Conservation (phyloP, 2,329 filamentous ascomycete genomes). For the Proliferodiscus dingleyae region DNA sequence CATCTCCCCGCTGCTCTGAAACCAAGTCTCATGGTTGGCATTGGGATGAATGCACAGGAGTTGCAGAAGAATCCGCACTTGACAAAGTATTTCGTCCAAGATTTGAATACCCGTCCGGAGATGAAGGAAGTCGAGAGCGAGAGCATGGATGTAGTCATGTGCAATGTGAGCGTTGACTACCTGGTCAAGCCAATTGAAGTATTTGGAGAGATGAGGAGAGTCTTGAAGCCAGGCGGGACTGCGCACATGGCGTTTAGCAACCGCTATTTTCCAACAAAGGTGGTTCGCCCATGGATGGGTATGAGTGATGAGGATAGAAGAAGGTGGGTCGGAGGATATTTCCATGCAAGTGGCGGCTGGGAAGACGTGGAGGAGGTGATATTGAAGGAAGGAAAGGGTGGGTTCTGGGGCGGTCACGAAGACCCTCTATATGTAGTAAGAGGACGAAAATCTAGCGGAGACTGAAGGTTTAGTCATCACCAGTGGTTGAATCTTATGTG, state of each 20-base stretch:
- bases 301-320: slow-evolving; percentile 41
- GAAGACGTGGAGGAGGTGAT: slow-evolving; percentile 48
- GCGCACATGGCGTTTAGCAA: slow-evolving; percentile 49
- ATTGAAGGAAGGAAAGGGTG: slow-evolving; percentile 36
- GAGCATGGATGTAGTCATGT: slow-evolving; percentile 42
- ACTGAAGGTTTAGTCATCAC: no score
- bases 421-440: slow-evolving; percentile 43
- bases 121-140: slow-evolving; percentile 17
- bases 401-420: slow-evolving; percentile 14
- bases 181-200: slow-evolving; percentile 42
- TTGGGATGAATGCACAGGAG: slow-evolving; percentile 45
- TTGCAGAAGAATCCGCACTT: slow-evolving; percentile 38
- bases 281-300: slow-evolving; percentile 42
- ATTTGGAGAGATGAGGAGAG: slow-evolving; percentile 36
- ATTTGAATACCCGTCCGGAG: slow-evolving; percentile 38
- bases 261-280: slow-evolving; percentile 50
- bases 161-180: slow-evolving; percentile 49
- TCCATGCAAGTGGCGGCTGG: slow-evolving; percentile 43
- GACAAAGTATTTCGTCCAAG: slow-evolving; percentile 33
- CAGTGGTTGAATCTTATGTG: no score
- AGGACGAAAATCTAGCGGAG: slow-evolving; percentile 18
- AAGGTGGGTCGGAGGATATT: slow-evolving; percentile 46
- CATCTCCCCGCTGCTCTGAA: slow-evolving; percentile 30
- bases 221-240: slow-evolving; percentile 37
- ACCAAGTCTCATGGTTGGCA: slow-evolving; percentile 35